Evolutionary conservation across 2,329 filamentous ascomycete genomes (phyloP), one percentile per base, ranked within the genome.

Genomic region (Aspergillus tamarii): DNA sequence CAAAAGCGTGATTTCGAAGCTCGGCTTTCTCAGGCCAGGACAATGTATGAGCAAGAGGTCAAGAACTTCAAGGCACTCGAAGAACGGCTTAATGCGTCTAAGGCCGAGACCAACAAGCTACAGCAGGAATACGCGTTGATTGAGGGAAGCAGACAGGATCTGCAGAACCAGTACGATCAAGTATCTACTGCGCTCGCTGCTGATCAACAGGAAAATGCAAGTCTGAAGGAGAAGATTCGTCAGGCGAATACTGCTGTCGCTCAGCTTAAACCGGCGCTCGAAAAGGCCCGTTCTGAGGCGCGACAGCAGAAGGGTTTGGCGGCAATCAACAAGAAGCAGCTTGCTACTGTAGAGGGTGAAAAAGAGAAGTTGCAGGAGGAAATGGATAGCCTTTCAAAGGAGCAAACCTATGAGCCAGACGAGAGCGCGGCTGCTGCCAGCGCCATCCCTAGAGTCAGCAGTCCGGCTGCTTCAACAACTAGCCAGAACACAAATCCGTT

Each of bases 301-400:
- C 89, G 95, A 48, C 95, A 98, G 77, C 94, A 98, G 75, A 98
- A 96, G 81, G 95, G 95, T 21, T 84, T 98, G 68, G 94, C 96
- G 34, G 94, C 95, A 50, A 99, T 99, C 81, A 97, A 97, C 82
- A 98, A 96, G 84, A 99, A 99, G 82, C 95, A 99, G 80, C 83
- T 98, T 64, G 88, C 90, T 41, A 97, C 94, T 0, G 92, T 91
- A 62, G 95, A 99, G 78, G 87, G 87, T 55, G 94, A 98, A 77
- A 88, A 92, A 36, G 94, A 98, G 65, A 94, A 92, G 82, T 83
- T 97, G 45, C 94, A 93, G 81, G 82, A 84, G 1, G 94, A 98
- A 77, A 89, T 90, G 52, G 89, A 89, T 52, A 63, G 88, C 88
- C 58, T 85, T 90, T 67, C 85, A 80, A 76, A 90, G 84, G 83